Evolutionary conservation across 2,329 filamentous ascomycete species (phyloP), one percentile per base, ranked within the genome.

Genomic region (Colletotrichum spaethianum): DNA sequence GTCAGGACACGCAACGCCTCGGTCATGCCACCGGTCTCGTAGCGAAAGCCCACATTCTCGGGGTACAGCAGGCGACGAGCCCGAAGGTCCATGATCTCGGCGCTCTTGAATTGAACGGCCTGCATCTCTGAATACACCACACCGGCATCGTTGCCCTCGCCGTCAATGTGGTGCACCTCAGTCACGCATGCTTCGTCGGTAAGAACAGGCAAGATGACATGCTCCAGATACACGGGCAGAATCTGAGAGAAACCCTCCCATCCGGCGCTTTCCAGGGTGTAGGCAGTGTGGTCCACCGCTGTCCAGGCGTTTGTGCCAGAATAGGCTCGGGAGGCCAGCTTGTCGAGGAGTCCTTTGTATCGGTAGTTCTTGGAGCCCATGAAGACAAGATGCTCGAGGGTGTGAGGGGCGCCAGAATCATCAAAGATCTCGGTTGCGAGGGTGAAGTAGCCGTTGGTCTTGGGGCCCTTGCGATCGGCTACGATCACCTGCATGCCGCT

Each of bases 91-190:
- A 98, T 98, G 70, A 98, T 90, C 80, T 98, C 94, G 9, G 88
- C 86, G 75, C 93, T 92, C 63, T 91, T 92, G 79, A 97, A 97
- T 79, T 98, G 93, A 2, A 98, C 91, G 31, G 92, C 96, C 83
- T 99, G 96, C 96, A 99, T 99, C 83, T 99, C 96, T 0, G 96
- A 98, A 83, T 99, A 99, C 11, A 99, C 96, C 1, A 98, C 95
- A 74, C 95, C 96, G 52, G 96, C 96, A 87, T 99, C 96, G 74
- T 98, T 93, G 68, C 96, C 96, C 75, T 94, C 91, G 20, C 94
- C 96, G 79, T 99, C 94, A 67, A 99, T 90, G 80, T 99, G 96
- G 84, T 98, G 95, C 1, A 99, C 96, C 82, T 99, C 96, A 3
- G 96, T 99, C 75, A 96, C 93, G 80, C 97, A 98, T 14, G 91